Base-by-base conservation (phyloP, 140 eudicot species). In the Cichorium intybus region DNA sequence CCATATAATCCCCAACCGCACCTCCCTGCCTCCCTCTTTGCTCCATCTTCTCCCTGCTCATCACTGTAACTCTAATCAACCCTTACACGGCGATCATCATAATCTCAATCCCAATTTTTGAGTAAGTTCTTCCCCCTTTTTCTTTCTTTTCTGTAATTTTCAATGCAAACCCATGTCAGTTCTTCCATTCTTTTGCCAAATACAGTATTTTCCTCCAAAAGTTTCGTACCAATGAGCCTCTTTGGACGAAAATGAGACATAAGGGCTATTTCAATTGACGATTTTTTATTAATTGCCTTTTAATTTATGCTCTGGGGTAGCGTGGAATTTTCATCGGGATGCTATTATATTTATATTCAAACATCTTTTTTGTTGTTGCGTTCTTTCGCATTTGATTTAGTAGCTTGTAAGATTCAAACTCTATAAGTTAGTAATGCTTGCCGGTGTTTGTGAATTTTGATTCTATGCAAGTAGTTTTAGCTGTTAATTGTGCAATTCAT, bases 71-170 rank as follows among this genome's bases (percentile, higher is more conserved):
- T 59, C 59, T 27, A 1, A 23, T 59, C 50, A 17, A 59, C 59
- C 60, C 53, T 58, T 31, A 29, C 21, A 57, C 4, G 52, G 17
- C 39, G 9, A 71, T 49, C 69, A 60, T 60, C 69, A 17, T 2
- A 3, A 34, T 71, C 62, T 26, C 43, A 60, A 49, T 60, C 35
- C 46, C 24, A 70, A 35, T 33, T 59, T 71, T 56, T 23, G 11
- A 70, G 68, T 47, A 70, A 59, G 68, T 46, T 4, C 29, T 14
- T 31, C n/a, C 21, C 16, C 66, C 33, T 60, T 8, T 31, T n/a
- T 10, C 56, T 24, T 29, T 66, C 62, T 16, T 53, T 66, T 53
- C 41, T 16, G 20, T 51, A 21, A 45, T 2, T 56, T 69, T 69
- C 24, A 27, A 69, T 45, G 48, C 46, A 68, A 68, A 26, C 57